Evolutionary conservation across 306 rosid species (phyloP), one percentile per base, ranked within the genome.

Genomic region (Carpinus fangiana): DNA sequence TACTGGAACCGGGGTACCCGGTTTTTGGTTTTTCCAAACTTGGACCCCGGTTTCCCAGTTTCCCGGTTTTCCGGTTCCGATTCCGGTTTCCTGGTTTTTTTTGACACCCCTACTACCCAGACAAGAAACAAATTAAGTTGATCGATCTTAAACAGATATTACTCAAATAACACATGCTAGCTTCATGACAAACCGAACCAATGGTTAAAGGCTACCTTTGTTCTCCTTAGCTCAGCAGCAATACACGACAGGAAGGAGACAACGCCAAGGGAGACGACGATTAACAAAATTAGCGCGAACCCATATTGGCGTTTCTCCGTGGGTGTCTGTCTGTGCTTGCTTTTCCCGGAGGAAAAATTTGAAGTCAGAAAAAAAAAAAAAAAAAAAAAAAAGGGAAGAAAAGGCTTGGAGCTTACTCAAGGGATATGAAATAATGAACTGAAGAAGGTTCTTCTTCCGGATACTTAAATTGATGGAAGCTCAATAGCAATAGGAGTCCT

Each of bases 241-340:
- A 92, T 78, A 81, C 97, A 95, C 18, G 88, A 87, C n/a, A 78
- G 8, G 81, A 84, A 87, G 79, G 98, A 88, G 50, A 85, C 70
- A 34, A 92, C 55, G 50, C 92, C 96, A 45, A 91, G 85, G 67
- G 84, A 85, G 73, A 82, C 18, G 53, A 87, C 60, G 34, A 87
- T 23, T 60, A 75, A 72, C 73, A 88, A 66, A 38, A 79, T 67
- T 36, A 85, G 31, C 38, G 78, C 31, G 47, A 83, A 73, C 77
- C 81, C 84, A 73, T 43, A 80, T 78, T 66, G 76, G 82, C 76
- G 88, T 75, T 76, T 88, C 79, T 85, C 95, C 97, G 88, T 90
- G 72, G 57, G 54, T 41, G 45, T 38, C 77, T 65, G 79, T 23
- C 31, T 38, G 60, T 61, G 73, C 28, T 10, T 61, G 28, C 61